Evolutionary conservation across 768 basidiomycete species (phyloP).

Genomic region (Calocera viscosa): DNA sequence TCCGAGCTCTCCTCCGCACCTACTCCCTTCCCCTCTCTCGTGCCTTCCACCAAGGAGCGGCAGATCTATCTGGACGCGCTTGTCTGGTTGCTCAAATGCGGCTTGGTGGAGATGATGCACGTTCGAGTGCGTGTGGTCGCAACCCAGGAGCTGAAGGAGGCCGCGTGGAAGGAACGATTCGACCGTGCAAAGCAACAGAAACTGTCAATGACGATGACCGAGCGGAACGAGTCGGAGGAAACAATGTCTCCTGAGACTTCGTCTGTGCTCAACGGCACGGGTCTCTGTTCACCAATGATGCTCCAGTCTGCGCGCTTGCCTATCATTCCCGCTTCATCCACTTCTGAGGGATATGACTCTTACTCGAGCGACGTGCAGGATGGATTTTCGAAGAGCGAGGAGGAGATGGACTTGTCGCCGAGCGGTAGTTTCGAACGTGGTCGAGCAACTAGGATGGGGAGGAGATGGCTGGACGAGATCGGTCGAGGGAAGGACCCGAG

Average conservation of each 20-base stretch:
- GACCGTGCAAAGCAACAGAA: conserved; percentile 18
- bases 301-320: conserved; percentile 15
- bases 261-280: conserved; percentile 1
- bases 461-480: conserved; percentile 84
- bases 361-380: neutral
- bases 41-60: conserved; percentile 54
- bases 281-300: conserved; percentile 11
- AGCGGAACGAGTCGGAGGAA: conserved; percentile 4
- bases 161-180: conserved; percentile 36
- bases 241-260: neutral
- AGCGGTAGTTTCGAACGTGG: conserved; percentile 69
- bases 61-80: conserved; percentile 69
- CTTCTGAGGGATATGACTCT: neutral
- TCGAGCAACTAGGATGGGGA: conserved; percentile 62
- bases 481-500: conserved; percentile 62
- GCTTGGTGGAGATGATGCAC: conserved; percentile 73
- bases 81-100: conserved; percentile 80
- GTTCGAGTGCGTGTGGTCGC: conserved; percentile 76
- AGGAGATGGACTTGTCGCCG: conserved; percentile 38
- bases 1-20: conserved; percentile 56
- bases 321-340: neutral
- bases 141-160: conserved; percentile 57
- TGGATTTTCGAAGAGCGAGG: conserved; percentile 14
- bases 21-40: conserved; percentile 61
- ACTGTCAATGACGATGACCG: neutral